These are phyloP conservation scores for Aspergillus novoparasiticus DNA, from an alignment of 2,329 filamentous ascomycete species.

Conservation along the genomic window DNA sequence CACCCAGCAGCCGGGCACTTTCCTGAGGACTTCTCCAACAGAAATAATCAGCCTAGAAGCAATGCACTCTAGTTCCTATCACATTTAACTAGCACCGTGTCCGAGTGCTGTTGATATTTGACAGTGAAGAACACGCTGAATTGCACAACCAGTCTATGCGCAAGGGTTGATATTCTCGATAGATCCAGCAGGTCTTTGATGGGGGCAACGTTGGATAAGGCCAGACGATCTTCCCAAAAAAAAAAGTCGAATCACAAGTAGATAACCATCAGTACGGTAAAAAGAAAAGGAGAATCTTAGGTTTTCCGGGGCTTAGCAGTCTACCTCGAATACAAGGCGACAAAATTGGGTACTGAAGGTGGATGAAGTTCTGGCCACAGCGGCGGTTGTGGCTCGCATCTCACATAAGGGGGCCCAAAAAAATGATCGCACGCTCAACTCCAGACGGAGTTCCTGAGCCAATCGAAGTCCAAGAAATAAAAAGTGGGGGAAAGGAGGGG, in stretches of 20 bases:
- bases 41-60: background rate
- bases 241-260: background rate
- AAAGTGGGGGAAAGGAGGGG: slow-evolving; percentile 18
- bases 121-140: background rate
- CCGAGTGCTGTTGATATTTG: background rate
- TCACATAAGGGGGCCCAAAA: slow-evolving; percentile 9
- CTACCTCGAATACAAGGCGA: background rate
- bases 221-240: background rate
- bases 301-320: background rate
- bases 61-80: background rate
- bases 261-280: background rate
- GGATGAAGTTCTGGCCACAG: slow-evolving; percentile 10
- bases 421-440: slow-evolving; percentile 7
- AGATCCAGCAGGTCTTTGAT: background rate
- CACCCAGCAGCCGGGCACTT: background rate
- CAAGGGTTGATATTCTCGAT: background rate
- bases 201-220: background rate
- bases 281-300: background rate
- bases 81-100: background rate
- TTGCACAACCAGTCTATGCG: background rate
- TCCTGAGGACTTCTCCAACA: background rate
- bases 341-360: background rate
- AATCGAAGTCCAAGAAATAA: slow-evolving; percentile 16
- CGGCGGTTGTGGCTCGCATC: slow-evolving; percentile 6
- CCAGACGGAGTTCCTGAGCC: slow-evolving; percentile 17